Evolutionary conservation across 2,329 filamentous ascomycete species (phyloP), one percentile per base, ranked within the genome.

Genomic region (Xylariaceae sp.): DNA sequence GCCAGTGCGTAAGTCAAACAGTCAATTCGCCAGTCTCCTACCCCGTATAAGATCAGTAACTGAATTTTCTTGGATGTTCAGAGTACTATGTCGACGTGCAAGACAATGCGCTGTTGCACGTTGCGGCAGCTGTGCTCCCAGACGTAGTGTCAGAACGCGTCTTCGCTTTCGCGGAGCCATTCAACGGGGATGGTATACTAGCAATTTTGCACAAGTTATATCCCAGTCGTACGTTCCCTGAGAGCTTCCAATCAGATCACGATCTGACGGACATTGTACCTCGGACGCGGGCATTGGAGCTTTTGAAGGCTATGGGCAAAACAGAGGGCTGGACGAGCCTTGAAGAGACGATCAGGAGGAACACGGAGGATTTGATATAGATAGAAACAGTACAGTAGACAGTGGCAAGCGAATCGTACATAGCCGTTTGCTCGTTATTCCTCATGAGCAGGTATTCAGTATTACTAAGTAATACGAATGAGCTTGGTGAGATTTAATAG

Each of bases 51-150:
- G 10, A 30, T 11, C 19, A 22, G 6, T 14, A 12, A 44, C n/a
- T 36, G 9, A n/a, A 31, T 17, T 45, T 54, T 30, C n/a, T 27
- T 6, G 27, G 39, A 3, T 14, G 11, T 1, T 44, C 30, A 80
- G 72, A 68, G 60, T 68, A 73, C 60, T 72, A 63, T 57, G 64
- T 78, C 19, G 67, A 78, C 54, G 71, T 77, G 0, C 64, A 73
- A 11, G 78, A 83, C 45, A 59, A 59, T 3, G 80, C 76, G 0
- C 65, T 73, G 0, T 61, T 84, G 0, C 79, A 83, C 38, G 67
- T 82, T 2, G 73, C 75, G 2, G 80, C 74, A 0, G 64, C 77
- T 7, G 66, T 80, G 0, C 66, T 78, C 18, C 66, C 69, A 0
- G 65, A 69, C 0, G 69, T 81, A 0, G 52, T 64, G 2, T 68